Conservation (phyloP, 1,284 basidiomycete species). For the Boletellus sp. region DNA sequence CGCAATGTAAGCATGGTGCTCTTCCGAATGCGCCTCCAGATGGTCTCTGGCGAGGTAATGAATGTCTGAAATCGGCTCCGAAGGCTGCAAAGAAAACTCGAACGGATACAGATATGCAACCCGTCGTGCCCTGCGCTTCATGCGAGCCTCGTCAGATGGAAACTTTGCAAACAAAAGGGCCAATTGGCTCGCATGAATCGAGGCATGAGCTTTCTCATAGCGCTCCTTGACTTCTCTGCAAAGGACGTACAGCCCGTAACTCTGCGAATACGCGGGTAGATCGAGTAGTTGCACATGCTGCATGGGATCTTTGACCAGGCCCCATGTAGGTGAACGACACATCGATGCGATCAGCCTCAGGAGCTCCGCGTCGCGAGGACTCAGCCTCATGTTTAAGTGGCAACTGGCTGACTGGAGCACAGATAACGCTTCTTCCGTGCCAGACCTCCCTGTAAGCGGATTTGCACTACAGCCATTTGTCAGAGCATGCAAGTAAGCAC, state of each 20-base stretch:
- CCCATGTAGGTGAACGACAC: constrained; percentile 36
- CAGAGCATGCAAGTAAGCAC: constrained; percentile 44
- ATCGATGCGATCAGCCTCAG: constrained; percentile 36
- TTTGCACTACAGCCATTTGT: constrained; percentile 42
- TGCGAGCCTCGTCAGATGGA: neutral
- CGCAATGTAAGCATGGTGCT: constrained; percentile 13
- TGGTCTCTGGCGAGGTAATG: constrained; percentile 19
- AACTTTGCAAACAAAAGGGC: constrained; percentile 2
- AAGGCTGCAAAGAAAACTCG: neutral
- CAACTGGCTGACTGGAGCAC: constrained; percentile 37
- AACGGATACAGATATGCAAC: constrained; percentile 10
- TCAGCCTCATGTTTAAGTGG: constrained; percentile 38
- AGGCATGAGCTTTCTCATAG: constrained; percentile 16
- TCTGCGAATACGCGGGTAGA: constrained; percentile 30
- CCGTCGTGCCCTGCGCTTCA: constrained; percentile 13
- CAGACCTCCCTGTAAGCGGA: constrained; percentile 42
- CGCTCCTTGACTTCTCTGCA: constrained; percentile 32
- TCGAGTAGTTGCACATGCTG: constrained; percentile 25
- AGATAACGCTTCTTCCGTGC: constrained; percentile 44
- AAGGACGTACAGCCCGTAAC: constrained; percentile 28
- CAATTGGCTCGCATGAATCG: constrained; percentile 3
- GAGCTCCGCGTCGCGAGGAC: constrained; percentile 27
- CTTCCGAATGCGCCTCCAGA: neutral
- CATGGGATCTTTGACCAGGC: constrained; percentile 38
- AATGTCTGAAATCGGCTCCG: neutral